Percentiles rank a stretch among this genome's conserved stretches.
These are phyloP conservation scores for Gaultheria prostrata DNA, from an alignment of 148 eudicot genomes.

Conservation along the genomic window DNA sequence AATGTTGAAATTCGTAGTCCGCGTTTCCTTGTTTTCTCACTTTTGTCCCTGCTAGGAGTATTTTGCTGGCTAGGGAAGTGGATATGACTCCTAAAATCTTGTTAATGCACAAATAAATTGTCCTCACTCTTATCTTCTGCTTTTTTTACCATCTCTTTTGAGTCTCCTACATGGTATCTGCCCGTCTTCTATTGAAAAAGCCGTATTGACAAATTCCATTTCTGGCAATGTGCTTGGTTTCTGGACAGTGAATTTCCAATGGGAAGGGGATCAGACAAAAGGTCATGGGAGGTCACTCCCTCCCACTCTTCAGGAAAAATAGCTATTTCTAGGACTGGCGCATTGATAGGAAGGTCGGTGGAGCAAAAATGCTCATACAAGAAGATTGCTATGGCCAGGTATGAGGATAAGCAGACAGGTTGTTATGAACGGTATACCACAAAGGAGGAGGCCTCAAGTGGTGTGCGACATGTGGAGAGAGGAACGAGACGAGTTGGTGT, in stretches of 20 bases:
- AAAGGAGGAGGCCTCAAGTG: background rate
- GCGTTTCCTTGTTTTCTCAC: background rate
- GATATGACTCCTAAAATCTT: background rate
- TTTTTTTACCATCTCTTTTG: background rate
- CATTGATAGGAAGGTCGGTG: background rate
- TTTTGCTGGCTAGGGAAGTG: background rate
- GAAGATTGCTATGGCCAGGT: background rate
- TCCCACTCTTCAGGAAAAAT: background rate
- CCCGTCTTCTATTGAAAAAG: background rate
- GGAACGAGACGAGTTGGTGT: constrained; percentile 7
- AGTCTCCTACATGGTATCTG: background rate
- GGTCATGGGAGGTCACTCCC: background rate
- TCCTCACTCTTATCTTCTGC: background rate
- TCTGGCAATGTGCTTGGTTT: background rate
- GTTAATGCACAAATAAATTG: background rate
- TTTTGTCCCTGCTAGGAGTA: background rate
- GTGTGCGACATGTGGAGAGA: background rate
- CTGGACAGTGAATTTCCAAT: constrained; percentile 2
- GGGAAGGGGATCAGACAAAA: background rate
- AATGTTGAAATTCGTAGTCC: background rate
- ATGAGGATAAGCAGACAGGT: constrained; percentile 8
- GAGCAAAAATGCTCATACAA: background rate
- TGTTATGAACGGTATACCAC: background rate
- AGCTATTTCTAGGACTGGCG: background rate
- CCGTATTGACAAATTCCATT: background rate